phyloP scores from a whole-genome alignment of 768 basidiomycete species.

The Mycena amicta region DNA sequence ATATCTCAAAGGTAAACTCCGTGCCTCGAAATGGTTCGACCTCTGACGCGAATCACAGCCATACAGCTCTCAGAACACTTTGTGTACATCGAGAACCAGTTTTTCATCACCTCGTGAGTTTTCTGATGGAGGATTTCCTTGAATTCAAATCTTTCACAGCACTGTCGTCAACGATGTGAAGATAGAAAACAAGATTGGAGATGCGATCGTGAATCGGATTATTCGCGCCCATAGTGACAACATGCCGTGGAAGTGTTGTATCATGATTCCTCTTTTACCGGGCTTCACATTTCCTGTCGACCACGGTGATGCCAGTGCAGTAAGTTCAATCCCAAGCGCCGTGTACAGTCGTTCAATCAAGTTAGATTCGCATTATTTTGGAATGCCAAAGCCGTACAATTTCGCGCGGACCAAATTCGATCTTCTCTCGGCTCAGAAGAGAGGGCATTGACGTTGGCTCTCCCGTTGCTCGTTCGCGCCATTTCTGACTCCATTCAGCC shows the following conservation, averaged over 20 bases:
- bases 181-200: slow-evolving; percentile 93
- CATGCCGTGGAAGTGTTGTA: slow-evolving; percentile 88
- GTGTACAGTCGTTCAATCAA: neutral
- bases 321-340: slow-evolving; percentile 39
- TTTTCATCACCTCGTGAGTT: slow-evolving; percentile 85
- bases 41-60: slow-evolving; percentile 45
- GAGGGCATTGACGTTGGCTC: slow-evolving; percentile 83
- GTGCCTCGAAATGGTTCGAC: neutral
- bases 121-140: neutral
- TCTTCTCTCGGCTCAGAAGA: slow-evolving; percentile 81
- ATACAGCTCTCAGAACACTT: slow-evolving; percentile 96
- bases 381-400: slow-evolving; percentile 95
- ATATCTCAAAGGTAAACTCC: slow-evolving; percentile 79
- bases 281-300: slow-evolving; percentile 95
- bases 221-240: slow-evolving; percentile 81
- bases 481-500: slow-evolving; percentile 60
- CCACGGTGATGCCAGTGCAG: slow-evolving; percentile 89
- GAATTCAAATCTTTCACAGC: slow-evolving; percentile 38
- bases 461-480: neutral
- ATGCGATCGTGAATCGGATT: slow-evolving; percentile 89
- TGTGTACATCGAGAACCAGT: slow-evolving; percentile 97
- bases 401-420: slow-evolving; percentile 85
- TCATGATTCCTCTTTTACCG: slow-evolving; percentile 88
- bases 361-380: slow-evolving; percentile 87
- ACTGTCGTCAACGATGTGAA: slow-evolving; percentile 83